These are phyloP conservation scores for Epithemia pelagica DNA, from an alignment of 108 stramenopile genomes.

Conservation along the genomic window DNA sequence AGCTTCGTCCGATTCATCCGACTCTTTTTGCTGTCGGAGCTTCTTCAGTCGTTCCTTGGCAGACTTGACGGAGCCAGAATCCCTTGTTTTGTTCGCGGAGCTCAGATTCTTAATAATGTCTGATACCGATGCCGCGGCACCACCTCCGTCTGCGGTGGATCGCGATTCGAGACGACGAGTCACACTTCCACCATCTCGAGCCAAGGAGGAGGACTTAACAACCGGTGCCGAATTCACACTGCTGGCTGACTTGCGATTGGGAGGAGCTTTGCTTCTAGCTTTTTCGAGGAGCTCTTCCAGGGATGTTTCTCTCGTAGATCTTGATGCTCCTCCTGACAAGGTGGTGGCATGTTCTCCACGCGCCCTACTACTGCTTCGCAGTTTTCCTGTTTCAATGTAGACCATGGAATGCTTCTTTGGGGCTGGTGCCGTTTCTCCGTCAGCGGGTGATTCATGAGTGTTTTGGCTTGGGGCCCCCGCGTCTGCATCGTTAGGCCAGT, in stretches of 20 bases:
- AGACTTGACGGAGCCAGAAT: slow-evolving; percentile 22
- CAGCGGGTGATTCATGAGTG: not conserved
- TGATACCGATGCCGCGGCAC: slow-evolving; percentile 48
- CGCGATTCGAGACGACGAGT: slow-evolving; percentile 1
- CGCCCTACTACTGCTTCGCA: not conserved
- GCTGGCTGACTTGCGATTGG: slow-evolving; percentile 19
- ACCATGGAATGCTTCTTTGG: slow-evolving; percentile 13
- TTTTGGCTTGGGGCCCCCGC: not conserved
- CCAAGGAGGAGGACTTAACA: slow-evolving; percentile 39
- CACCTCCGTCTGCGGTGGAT: slow-evolving; percentile 4
- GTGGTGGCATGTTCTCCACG: not conserved
- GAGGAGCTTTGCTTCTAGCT: slow-evolving; percentile 37
- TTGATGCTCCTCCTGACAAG: not conserved
- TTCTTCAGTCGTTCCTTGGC: slow-evolving; percentile 43
- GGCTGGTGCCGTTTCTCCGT: slow-evolving; percentile 35
- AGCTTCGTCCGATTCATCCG: slow-evolving; percentile 36
- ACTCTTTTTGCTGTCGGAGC: slow-evolving; percentile 31
- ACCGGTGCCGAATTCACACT: slow-evolving; percentile 80
- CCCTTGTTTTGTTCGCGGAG: slow-evolving; percentile 19
- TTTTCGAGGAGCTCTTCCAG: slow-evolving; percentile 42
- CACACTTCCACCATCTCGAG: slow-evolving; percentile 47
- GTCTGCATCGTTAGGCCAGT: slow-evolving; percentile 11
- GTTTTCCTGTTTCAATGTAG: not conserved
- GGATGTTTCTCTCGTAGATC: slow-evolving; percentile 15
- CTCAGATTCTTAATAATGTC: slow-evolving; percentile 76